Evolutionary conservation across 163 green algal species (phyloP), one percentile per base, ranked within the genome.

Genomic region (Scenedesmus sp.): DNA sequence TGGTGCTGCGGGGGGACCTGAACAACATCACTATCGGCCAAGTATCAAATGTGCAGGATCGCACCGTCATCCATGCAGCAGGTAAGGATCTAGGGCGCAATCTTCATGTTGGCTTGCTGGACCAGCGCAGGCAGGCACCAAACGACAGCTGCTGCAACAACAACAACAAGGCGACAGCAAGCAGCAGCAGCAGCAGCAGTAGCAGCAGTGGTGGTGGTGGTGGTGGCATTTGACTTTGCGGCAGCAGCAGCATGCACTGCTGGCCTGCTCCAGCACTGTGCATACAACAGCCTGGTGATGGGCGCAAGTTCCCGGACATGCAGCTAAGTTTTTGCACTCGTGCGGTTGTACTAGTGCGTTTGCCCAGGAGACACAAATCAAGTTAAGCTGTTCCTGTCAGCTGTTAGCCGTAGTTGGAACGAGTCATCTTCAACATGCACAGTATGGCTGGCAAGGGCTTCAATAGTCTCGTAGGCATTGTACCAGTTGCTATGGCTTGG

Each of bases 1-100:
- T 93, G 24, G 98, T 99, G 42, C 93, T 99, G 44, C 94, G 98
- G 2, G 98, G 97, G 18, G 98, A 99, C 94, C 93, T 99, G 22
- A 99, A 99, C 94, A 95, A 94, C 73, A 98, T 99, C 86, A 94
- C 91, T 2, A 93, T 99, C 15, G 96, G 96, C 30, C 89, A 95
- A 65, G 97, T 97, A 81, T 96, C 94, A 24, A 97, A 96, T 72
- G 93, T 99, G 13, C 93, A 96, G 56, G 97, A 99, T 87, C 93
- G 95, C 40, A 96, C 94, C 0, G 96, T 99, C 86, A 96, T 99
- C 24, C 97, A 99, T 86, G 96, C 98, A 59, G 98, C 98, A 95
- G 97, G 97, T 99, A 40, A 20, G 18, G 35, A 40, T 24, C 3
- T 46, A 15, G 42, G 6, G 22, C 1, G 9, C 9, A 16, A 13